Base-by-base conservation (phyloP, 2,329 filamentous ascomycete species). In the Fusarium metavorans region DNA sequence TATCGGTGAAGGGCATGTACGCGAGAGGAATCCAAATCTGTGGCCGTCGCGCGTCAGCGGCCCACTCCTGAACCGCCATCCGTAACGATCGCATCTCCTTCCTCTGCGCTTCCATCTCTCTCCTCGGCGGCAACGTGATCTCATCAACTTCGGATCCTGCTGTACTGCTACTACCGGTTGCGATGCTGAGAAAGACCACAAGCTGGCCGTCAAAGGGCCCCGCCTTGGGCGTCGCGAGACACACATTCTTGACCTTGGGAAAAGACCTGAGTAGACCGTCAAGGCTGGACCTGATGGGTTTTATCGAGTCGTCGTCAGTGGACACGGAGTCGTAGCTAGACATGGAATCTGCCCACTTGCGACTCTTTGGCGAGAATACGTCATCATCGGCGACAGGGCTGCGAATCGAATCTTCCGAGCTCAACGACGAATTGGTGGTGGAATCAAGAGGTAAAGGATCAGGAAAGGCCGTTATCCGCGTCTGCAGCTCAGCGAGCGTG, bases 201-300 rank as follows among this genome's bases (percentile, higher is more conserved):
- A 85, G 79, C 69, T 86, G 86, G 16, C 85, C 86, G 70, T 89
- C 87, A 56, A 89, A 85, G 16, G 85, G 82, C 10, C 87, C 87
- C 11, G 87, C 87, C 66, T 84, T 85, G 20, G 87, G 87, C 34
- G 81, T 84, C 25, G 88, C 81, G 16, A 88, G 79, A 48, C 82
- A 84, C 16, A 85, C 83, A 68, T 80, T 83, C 30, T 81, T 83
- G 16, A 89, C 82, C 23, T 82, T 81, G 27, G 79, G 81, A 32
- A 84, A 84, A 20, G 82, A 81, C 37, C 79, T 82, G 3, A 88
- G 77, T 14, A 85, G 80, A 57, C 83, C 78, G 70, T 87, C 85
- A 20, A 82, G 64, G 37, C 75, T 71, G 48, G 71, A 67, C 23
- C 64, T 68, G 32, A 58, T 64, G 14, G 39, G 50, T 41, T 45